Conservation (phyloP, 305 asterid species). For the Fraxinus greggii region DNA sequence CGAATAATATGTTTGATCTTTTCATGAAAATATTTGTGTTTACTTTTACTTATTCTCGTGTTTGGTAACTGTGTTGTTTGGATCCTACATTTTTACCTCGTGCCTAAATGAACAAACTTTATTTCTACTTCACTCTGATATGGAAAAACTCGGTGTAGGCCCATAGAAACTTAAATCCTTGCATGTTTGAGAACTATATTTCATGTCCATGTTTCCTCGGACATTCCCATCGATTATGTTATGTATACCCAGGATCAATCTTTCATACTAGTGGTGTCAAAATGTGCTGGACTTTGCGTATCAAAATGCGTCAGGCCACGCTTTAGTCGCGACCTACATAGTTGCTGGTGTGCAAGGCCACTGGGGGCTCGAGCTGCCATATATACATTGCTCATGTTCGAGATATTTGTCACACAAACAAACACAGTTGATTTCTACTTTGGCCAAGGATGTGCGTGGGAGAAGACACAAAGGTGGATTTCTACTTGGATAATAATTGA, state of each 20-base stretch:
- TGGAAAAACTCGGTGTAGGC: not conserved
- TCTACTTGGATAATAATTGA: constrained; percentile 21
- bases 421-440: not conserved
- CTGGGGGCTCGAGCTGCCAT: not conserved
- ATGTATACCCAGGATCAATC: not conserved
- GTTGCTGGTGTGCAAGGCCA: not conserved
- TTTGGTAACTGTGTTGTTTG: not conserved
- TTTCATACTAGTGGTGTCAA: not conserved
- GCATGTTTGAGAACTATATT: not conserved
- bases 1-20: not conserved
- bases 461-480: constrained; percentile 23
- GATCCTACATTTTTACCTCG: not conserved
- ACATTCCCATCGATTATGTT: not conserved
- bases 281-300: not conserved
- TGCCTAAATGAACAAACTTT: constrained; percentile 4
- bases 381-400: not conserved
- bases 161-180: not conserved
- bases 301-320: not conserved
- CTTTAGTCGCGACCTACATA: not conserved
- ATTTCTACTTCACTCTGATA: constrained; percentile 54
- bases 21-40: not conserved
- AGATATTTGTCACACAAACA: not conserved
- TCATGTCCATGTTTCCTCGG: not conserved
- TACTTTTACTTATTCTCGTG: not conserved
- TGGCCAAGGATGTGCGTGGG: not conserved